These are phyloP conservation scores for Ilex aquifolium DNA, from an alignment of 257 asterid genomes.

Conservation along the genomic window DNA sequence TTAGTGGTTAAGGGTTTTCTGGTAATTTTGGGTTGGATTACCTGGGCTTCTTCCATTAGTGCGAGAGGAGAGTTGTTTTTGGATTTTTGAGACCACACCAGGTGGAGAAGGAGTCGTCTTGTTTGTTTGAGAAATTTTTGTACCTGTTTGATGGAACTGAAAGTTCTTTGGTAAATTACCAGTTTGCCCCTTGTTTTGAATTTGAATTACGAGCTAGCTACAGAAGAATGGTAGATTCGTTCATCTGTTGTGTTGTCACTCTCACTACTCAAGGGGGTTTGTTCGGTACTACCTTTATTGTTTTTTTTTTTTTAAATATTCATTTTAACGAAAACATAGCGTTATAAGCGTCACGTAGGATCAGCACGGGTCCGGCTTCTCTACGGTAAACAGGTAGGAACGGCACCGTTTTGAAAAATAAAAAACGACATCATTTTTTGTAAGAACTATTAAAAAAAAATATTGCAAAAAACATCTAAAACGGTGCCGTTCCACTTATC, in stretches of 20 bases:
- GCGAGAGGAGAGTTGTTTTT: neutral
- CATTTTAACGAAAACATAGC: too few species aligned
- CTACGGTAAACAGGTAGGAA: too few species aligned
- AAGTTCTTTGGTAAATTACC: neutral
- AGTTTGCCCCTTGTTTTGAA: neutral
- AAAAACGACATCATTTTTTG: too few species aligned
- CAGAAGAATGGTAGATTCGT: neutral
- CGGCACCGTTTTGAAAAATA: too few species aligned
- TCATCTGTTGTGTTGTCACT: neutral
- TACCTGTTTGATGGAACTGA: neutral
- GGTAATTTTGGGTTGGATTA: neutral
- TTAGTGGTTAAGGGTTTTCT: conserved; percentile 1
- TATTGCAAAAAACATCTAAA: too few species aligned
- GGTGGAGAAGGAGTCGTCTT: neutral
- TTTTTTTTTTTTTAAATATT: too few species aligned
- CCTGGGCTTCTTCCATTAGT: neutral
- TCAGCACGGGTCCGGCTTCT: too few species aligned
- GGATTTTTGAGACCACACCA: neutral
- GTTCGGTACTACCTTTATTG: too few species aligned
- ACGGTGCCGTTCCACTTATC: too few species aligned
- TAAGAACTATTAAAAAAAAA: too few species aligned
- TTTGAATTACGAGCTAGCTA: neutral
- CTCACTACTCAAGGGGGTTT: neutral
- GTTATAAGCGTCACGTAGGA: too few species aligned
- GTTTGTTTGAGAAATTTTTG: neutral